These are phyloP conservation scores for Platismatia glauca DNA, from an alignment of 495 filamentous ascomycete species.

Conservation along the genomic window DNA sequence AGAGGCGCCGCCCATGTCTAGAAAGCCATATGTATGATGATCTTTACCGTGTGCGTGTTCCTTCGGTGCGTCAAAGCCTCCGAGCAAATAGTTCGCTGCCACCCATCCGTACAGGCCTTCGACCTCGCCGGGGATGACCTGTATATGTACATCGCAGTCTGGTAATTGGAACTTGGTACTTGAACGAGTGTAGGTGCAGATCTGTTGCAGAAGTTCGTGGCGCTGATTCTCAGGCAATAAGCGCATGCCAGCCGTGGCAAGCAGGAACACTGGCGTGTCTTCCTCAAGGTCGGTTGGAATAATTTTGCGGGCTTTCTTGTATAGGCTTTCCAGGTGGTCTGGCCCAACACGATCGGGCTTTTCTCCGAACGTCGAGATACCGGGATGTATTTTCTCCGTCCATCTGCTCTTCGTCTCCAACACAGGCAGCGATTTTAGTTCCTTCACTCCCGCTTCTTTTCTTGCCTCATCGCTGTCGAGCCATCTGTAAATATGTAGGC, in stretches of 20 bases:
- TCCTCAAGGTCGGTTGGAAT: slow-evolving; percentile 71
- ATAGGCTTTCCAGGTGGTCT: slow-evolving; percentile 67
- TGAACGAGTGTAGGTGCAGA: slow-evolving; percentile 73
- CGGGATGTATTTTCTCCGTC: slow-evolving; percentile 89
- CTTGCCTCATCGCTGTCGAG: slow-evolving; percentile 62
- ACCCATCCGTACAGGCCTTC: slow-evolving; percentile 99
- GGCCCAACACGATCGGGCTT: slow-evolving; percentile 66
- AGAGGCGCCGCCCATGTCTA: slow-evolving; percentile 97
- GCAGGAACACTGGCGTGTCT: slow-evolving; percentile 85
- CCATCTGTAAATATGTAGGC: slow-evolving; percentile 91
- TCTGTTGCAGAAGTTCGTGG: slow-evolving; percentile 59
- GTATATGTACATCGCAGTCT: slow-evolving; percentile 83
- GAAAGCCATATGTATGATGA: slow-evolving; percentile 93
- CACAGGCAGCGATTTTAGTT: slow-evolving; percentile 63
- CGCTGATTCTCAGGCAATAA: slow-evolving; percentile 69
- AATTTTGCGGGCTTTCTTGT: slow-evolving; percentile 73
- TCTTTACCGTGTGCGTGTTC: slow-evolving; percentile 70
- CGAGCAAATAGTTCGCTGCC: slow-evolving; percentile 92
- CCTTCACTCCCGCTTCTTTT: slow-evolving; percentile 47
- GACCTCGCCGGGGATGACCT: slow-evolving; percentile 94
- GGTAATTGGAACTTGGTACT: slow-evolving; percentile 80
- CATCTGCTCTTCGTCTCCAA: slow-evolving; percentile 76
- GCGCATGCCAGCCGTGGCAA: slow-evolving; percentile 96
- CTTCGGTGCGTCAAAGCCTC: slow-evolving; percentile 78
- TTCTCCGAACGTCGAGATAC: slow-evolving; percentile 82